Percentiles rank a stretch among this genome's conserved stretches.
Conservation (phyloP, 306 rosid genomes). For the Chamaecrista fasciculata region DNA sequence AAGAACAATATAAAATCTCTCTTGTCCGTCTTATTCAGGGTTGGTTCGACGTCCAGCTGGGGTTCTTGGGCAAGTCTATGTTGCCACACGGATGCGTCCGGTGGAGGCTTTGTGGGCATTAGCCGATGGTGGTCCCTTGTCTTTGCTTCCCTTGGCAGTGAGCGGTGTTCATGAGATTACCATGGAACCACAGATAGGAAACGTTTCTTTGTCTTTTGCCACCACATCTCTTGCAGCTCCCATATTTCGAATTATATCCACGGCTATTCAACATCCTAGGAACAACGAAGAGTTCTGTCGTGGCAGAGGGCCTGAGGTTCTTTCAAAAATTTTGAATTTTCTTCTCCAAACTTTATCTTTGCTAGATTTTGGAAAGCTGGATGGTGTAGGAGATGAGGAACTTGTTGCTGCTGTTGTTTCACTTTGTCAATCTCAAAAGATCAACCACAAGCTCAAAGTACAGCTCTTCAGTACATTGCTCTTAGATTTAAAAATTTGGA, state of each 20-base stretch:
- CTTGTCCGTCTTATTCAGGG: slow-evolving; percentile 53
- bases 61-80: slow-evolving; percentile 97
- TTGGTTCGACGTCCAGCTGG: slow-evolving; percentile 90
- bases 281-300: slow-evolving; percentile 86
- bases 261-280: slow-evolving; percentile 70
- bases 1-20: slow-evolving; percentile 13
- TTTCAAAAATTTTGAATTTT: slow-evolving; percentile 84
- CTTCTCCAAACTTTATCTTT: slow-evolving; percentile 78
- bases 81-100: slow-evolving; percentile 81
- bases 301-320: slow-evolving; percentile 90
- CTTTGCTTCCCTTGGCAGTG: slow-evolving; percentile 89
- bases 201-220: slow-evolving; percentile 59
- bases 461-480: slow-evolving; percentile 82
- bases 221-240: slow-evolving; percentile 62
- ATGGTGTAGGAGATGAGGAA: slow-evolving; percentile 86
- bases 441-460: slow-evolving; percentile 76
- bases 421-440: slow-evolving; percentile 80
- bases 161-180: slow-evolving; percentile 63
- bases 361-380: slow-evolving; percentile 58
- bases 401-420: slow-evolving; percentile 91
- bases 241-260: slow-evolving; percentile 48
- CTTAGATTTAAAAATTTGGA: slow-evolving; percentile 88
- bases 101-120: slow-evolving; percentile 92
- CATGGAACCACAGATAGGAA: slow-evolving; percentile 74
- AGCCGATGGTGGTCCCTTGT: slow-evolving; percentile 92